Evolutionary conservation across 805 yeast species (phyloP).

Genomic region (Myxozyma nipponensis): DNA sequence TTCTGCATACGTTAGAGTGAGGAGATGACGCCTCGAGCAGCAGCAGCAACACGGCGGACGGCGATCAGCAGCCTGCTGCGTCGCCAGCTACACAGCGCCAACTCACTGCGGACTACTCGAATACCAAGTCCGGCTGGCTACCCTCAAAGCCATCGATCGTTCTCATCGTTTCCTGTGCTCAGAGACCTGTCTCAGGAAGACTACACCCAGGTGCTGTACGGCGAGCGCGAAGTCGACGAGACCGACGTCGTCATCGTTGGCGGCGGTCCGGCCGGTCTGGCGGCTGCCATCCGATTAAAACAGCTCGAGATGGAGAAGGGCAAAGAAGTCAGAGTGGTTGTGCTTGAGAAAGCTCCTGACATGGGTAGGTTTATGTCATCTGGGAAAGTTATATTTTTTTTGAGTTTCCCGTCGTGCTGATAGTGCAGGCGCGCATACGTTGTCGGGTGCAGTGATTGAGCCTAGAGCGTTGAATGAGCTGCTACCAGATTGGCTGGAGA

Average conservation of each 20-base stretch:
- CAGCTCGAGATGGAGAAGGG: constrained; percentile 62
- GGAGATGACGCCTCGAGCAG: no score
- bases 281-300: constrained; percentile 85
- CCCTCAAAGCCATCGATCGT: no score
- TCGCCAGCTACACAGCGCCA: no score
- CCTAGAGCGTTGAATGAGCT: constrained; percentile 84
- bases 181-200: constrained; percentile 1
- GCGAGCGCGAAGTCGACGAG: constrained; percentile 64
- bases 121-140: no score
- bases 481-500: constrained; percentile 56
- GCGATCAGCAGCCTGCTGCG: no score
- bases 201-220: constrained; percentile 7
- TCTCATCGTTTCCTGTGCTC: no score
- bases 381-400: constrained; percentile 94
- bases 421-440: constrained; percentile 80
- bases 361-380: constrained; percentile 84
- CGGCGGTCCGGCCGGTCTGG: constrained; percentile 96
- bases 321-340: constrained; percentile 76
- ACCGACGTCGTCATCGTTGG: constrained; percentile 96
- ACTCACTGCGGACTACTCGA: no score
- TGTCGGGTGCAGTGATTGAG: constrained; percentile 92
- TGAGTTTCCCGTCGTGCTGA: no score
- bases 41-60: no score
- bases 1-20: no score
- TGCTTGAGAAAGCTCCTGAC: constrained; percentile 88